Percentiles rank a stretch among this genome's conserved stretches.
Evolutionary conservation across 306 rosid genomes (phyloP).

Genomic region (Urtica urens): DNA sequence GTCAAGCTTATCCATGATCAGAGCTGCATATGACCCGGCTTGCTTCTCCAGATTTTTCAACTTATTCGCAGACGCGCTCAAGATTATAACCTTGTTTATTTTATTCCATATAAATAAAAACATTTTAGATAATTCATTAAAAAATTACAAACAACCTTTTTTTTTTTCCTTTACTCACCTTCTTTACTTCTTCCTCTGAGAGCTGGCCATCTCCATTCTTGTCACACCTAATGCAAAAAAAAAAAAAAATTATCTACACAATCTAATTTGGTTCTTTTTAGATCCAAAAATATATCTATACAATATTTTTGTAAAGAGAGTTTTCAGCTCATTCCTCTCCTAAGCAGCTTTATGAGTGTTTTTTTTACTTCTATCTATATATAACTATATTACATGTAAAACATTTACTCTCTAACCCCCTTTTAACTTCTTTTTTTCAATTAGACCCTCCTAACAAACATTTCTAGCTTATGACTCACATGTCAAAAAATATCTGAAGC

Average conservation of each 20-base stretch:
- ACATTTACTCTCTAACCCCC: too few species aligned
- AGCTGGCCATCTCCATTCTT: slow-evolving; percentile 94
- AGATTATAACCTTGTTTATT: slow-evolving; percentile 52
- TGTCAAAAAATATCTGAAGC: slow-evolving; percentile 88
- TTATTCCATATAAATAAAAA: neutral
- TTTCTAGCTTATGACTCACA: too few species aligned
- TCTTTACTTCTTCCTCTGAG: slow-evolving; percentile 73
- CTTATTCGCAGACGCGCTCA: slow-evolving; percentile 84
- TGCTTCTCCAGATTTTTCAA: slow-evolving; percentile 55
- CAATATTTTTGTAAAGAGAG: too few species aligned
- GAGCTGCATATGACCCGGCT: slow-evolving; percentile 52
- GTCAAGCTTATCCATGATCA: slow-evolving; percentile 85
- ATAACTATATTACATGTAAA: too few species aligned
- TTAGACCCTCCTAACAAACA: too few species aligned
- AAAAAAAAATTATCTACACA: too few species aligned
- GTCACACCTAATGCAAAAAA: slow-evolving; percentile 59
- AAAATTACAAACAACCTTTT: neutral
- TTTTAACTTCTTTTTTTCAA: too few species aligned
- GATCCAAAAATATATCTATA: too few species aligned
- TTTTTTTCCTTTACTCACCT: slow-evolving; percentile 39
- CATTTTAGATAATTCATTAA: neutral
- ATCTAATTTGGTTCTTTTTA: too few species aligned
- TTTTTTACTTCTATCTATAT: too few species aligned
- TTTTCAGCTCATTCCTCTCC: too few species aligned
- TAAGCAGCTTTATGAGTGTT: too few species aligned